These are phyloP conservation scores for Drechslera avenae DNA, from an alignment of 2,329 filamentous ascomycete genomes.

Conservation along the genomic window DNA sequence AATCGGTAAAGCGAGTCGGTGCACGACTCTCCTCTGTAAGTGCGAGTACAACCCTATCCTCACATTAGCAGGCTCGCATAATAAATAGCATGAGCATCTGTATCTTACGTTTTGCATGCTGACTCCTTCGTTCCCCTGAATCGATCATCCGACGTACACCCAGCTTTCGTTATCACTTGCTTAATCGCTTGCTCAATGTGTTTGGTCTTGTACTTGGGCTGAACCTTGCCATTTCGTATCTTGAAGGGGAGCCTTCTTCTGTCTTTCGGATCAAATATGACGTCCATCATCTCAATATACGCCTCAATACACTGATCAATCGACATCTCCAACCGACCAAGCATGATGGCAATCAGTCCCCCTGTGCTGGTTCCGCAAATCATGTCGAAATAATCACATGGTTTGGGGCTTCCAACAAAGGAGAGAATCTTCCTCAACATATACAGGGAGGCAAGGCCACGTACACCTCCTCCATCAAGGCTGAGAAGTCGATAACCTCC, in stretches of 20 bases:
- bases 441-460: constrained; percentile 9
- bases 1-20: constrained; percentile 11
- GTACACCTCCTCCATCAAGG: constrained; percentile 14
- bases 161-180: constrained; percentile 8
- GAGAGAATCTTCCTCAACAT: constrained; percentile 11
- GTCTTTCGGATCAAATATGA: constrained; percentile 14
- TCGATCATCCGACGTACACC: constrained; percentile 2
- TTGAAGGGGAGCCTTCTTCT: constrained; percentile 6
- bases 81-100: not conserved
- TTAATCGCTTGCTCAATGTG: constrained; percentile 17
- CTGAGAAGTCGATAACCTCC: constrained; percentile 10
- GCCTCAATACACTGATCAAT: constrained; percentile 19
- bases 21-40: constrained; percentile 5
- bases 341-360: constrained; percentile 25
- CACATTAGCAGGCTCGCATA: not conserved
- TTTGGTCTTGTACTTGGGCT: constrained; percentile 17
- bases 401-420: constrained; percentile 15
- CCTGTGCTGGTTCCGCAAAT: constrained; percentile 31
- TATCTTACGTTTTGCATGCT: constrained; percentile 10
- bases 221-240: constrained; percentile 12
- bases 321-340: constrained; percentile 22
- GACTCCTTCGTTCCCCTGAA: constrained; percentile 10
- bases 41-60: constrained; percentile 9
- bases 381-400: constrained; percentile 24
- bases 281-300: constrained; percentile 13